phyloP scores from a whole-genome alignment of 208 protist genomes.

The Trichomonas vaginalis region DNA sequence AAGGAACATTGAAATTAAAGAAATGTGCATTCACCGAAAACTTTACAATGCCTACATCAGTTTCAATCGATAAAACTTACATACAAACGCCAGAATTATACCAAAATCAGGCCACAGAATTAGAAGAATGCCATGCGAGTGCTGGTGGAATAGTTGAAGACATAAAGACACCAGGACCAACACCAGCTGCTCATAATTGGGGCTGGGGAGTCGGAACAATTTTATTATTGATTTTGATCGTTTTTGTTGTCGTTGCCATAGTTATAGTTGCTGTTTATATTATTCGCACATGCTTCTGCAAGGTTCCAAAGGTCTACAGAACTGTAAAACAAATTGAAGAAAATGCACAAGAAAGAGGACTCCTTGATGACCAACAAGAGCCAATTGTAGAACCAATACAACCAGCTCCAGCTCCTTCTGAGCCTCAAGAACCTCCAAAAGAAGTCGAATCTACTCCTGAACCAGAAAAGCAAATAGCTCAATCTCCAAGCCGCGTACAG shows the following conservation, averaged over 20 bases:
- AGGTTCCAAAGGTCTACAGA: background rate
- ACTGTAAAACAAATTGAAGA: background rate
- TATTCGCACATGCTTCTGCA: background rate
- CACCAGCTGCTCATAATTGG: background rate
- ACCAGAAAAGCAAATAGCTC: too few species aligned
- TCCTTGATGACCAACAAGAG: background rate
- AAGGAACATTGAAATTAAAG: background rate
- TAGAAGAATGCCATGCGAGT: background rate
- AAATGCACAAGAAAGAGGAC: background rate
- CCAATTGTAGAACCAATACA: background rate
- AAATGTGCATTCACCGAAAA: background rate
- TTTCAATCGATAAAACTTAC: background rate
- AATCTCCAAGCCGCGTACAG: background rate
- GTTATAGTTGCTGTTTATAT: background rate
- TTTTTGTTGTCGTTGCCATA: background rate
- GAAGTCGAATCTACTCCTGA: background rate
- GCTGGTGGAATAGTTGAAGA: background rate
- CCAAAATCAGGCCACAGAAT: background rate
- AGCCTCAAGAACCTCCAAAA: background rate
- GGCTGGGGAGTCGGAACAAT: background rate
- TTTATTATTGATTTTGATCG: background rate
- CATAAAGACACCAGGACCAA: background rate
- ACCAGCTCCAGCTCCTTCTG: too few species aligned
- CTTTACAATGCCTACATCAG: background rate
- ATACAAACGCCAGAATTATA: background rate